phyloP scores from a whole-genome alignment of 768 basidiomycete genomes.

The Leccinum arenicola region DNA sequence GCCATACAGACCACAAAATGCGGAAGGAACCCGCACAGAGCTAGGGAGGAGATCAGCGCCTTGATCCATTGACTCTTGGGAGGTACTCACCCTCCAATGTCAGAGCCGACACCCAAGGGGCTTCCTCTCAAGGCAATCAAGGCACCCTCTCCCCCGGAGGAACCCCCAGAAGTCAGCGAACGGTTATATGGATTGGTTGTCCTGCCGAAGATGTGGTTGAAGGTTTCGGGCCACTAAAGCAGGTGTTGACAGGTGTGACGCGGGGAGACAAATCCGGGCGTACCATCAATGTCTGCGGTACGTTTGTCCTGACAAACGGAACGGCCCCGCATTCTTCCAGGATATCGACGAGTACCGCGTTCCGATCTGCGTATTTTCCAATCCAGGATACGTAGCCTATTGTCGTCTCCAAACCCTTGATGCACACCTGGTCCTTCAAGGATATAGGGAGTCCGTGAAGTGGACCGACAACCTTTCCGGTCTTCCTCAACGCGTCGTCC shows the following conservation, averaged over 20 bases:
- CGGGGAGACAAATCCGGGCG: neutral
- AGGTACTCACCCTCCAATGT: conserved; percentile 67
- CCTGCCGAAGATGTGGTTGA: conserved; percentile 76
- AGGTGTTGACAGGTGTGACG: neutral
- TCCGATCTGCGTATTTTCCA: conserved; percentile 53
- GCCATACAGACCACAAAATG: conserved; percentile 68
- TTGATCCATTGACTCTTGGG: neutral
- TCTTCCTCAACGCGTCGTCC: conserved; percentile 58
- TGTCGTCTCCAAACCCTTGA: conserved; percentile 67
- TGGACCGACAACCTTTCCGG: conserved; percentile 66
- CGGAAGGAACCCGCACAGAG: conserved; percentile 68
- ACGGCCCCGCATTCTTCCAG: conserved; percentile 66
- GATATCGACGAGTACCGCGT: conserved; percentile 64
- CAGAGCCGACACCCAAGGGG: conserved; percentile 69
- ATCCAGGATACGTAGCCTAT: conserved; percentile 79
- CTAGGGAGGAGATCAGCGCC: conserved; percentile 31
- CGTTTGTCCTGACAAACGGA: conserved; percentile 67
- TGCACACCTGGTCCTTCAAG: conserved; percentile 69
- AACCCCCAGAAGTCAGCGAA: conserved; percentile 70
- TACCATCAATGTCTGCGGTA: conserved; percentile 80
- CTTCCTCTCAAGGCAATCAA: conserved; percentile 51
- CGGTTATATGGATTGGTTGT: conserved; percentile 77
- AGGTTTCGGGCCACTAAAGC: conserved; percentile 69
- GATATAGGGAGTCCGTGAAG: conserved; percentile 76
- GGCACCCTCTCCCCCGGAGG: conserved; percentile 85